These are phyloP conservation scores for Mikania micrantha DNA, from an alignment of 129 eudicot species.

Conservation along the genomic window DNA sequence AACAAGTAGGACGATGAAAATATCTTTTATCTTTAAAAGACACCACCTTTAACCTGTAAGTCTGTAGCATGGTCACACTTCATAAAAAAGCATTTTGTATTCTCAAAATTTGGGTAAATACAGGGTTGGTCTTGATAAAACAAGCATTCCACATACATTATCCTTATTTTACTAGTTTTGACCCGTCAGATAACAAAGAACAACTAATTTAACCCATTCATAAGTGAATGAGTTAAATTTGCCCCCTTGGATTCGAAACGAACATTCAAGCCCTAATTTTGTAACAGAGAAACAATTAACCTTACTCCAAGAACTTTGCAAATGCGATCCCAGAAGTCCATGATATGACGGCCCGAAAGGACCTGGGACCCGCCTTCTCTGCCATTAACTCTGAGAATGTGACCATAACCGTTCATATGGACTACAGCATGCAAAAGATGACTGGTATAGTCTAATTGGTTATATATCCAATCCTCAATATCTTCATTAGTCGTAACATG, in stretches of 20 bases:
- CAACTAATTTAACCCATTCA: neutral
- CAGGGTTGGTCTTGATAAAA: no score
- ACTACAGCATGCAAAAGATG: conserved; percentile 87
- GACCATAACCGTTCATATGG: conserved; percentile 91
- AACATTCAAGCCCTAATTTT: neutral
- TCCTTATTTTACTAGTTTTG: neutral
- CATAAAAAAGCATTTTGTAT: neutral
- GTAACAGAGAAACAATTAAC: conserved; percentile 29
- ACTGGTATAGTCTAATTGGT: conserved; percentile 74
- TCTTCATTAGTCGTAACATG: conserved; percentile 73
- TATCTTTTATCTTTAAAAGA: neutral
- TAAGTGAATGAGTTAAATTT: neutral
- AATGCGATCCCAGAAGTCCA: conserved; percentile 96
- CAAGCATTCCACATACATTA: no score
- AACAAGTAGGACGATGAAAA: neutral
- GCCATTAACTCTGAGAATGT: conserved; percentile 89
- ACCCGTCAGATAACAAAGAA: neutral
- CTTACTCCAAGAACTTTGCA: conserved; percentile 85
- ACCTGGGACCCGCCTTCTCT: conserved; percentile 86
- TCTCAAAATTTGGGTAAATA: neutral
- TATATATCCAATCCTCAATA: conserved; percentile 83
- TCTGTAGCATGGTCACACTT: neutral
- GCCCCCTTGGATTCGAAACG: neutral
- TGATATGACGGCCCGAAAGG: conserved; percentile 75
- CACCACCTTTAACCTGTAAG: neutral